phyloP scores from a whole-genome alignment of 2,329 filamentous ascomycete species.

The Penicillium paneum region DNA sequence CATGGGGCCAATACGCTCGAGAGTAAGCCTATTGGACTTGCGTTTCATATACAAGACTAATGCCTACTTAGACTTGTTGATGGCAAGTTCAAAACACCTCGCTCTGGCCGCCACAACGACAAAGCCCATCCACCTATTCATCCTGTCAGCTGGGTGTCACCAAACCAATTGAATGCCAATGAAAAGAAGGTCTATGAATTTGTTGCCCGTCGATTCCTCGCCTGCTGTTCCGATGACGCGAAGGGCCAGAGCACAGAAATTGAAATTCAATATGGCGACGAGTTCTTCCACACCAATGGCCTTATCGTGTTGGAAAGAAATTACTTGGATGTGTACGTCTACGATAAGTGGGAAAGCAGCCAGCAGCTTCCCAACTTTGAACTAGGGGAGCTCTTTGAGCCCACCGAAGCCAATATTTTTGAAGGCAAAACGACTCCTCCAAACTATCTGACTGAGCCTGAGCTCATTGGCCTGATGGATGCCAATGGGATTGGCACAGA shows the following conservation, averaged over 20 bases:
- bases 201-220: constrained; percentile 83
- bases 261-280: constrained; percentile 77
- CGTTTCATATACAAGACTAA: background rate
- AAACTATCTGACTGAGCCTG: constrained; percentile 86
- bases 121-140: constrained; percentile 97
- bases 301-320: constrained; percentile 83
- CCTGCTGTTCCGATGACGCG: constrained; percentile 93
- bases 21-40: constrained; percentile 38
- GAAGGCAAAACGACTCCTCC: constrained; percentile 89
- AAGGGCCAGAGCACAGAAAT: constrained; percentile 81
- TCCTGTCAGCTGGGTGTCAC: constrained; percentile 78
- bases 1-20: constrained; percentile 80
- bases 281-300: constrained; percentile 77
- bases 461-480: constrained; percentile 95
- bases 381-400: constrained; percentile 77
- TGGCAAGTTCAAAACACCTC: constrained; percentile 75
- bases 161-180: constrained; percentile 57
- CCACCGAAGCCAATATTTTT: constrained; percentile 80
- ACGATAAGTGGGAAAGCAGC: constrained; percentile 93
- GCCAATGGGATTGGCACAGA: constrained; percentile 98
- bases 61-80: constrained; percentile 55
- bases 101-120: constrained; percentile 84
- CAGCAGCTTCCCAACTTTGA: constrained; percentile 76
- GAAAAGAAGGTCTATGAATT: constrained; percentile 88
- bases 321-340: constrained; percentile 92